A percentile compares a stretch with the other conserved stretches of the same genome.
These are phyloP conservation scores for Echeveria elegans DNA, from an alignment of 164 flowering plant species.

Conservation along the genomic window DNA sequence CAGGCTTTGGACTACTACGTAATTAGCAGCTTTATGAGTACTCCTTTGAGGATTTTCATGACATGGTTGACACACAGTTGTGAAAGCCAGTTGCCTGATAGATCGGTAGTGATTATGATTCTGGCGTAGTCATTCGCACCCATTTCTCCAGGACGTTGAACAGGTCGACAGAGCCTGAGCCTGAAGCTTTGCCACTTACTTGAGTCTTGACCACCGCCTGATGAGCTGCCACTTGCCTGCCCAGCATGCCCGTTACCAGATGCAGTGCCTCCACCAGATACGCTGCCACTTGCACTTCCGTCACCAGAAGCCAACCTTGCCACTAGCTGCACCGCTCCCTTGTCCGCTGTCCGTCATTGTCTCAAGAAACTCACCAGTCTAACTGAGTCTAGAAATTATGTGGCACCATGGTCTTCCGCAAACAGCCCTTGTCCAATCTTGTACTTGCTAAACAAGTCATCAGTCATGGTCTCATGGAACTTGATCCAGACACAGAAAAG, in stretches of 20 bases:
- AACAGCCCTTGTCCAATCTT: conserved; percentile 12
- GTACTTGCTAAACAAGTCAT: conserved; percentile 25
- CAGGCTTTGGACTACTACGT: conserved; percentile 42
- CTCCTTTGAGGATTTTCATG: conserved; percentile 26
- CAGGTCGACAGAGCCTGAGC: conserved; percentile 9
- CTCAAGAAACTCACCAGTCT: conserved; percentile 14
- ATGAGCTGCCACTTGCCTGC: background rate
- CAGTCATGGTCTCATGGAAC: conserved; percentile 34
- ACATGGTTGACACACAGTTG: conserved; percentile 12
- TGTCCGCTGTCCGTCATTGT: background rate
- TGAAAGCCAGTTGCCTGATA: conserved; percentile 12
- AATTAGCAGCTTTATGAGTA: conserved; percentile 31
- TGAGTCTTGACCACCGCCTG: background rate
- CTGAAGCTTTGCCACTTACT: conserved; percentile 1
- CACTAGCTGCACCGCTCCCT: background rate
- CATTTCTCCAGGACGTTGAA: conserved; percentile 24
- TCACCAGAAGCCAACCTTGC: background rate
- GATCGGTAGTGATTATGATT: conserved; percentile 11
- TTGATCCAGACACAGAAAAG: conserved; percentile 65
- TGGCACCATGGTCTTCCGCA: conserved; percentile 24
- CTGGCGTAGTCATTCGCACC: conserved; percentile 35
- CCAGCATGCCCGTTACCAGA: background rate
- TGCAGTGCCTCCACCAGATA: background rate
- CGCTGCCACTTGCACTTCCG: background rate
- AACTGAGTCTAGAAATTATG: conserved; percentile 23